phyloP scores from a whole-genome alignment of 1,284 basidiomycete species.

The Sporisorium graminicola region DNA sequence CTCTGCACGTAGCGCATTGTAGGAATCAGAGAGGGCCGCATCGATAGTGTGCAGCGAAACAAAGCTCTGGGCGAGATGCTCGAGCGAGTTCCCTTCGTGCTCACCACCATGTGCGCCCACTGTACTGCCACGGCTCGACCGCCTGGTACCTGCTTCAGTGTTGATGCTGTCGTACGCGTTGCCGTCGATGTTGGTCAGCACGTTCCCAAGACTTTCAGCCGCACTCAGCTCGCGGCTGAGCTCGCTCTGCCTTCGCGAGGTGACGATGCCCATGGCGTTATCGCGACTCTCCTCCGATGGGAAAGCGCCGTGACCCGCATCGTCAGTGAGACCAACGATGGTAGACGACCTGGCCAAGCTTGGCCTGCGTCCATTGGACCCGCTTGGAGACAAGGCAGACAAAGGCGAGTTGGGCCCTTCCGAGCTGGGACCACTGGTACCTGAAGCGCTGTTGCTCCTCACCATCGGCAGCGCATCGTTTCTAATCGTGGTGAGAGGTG shows the following conservation, averaged over 20 bases:
- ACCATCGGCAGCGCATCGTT: conserved; percentile 18
- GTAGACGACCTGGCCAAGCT: conserved; percentile 32
- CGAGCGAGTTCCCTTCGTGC: conserved; percentile 15
- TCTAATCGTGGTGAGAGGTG: conserved; percentile 24
- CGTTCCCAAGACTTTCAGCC: conserved; percentile 39
- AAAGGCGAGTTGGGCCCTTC: conserved; percentile 21
- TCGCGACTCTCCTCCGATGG: conserved; percentile 43
- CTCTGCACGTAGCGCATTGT: conserved; percentile 37
- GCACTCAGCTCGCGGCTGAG: conserved; percentile 40
- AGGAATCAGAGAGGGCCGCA: conserved; percentile 47
- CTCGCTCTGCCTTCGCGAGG: conserved; percentile 27
- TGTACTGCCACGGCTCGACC: conserved; percentile 43
- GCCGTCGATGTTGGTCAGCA: conserved; percentile 21
- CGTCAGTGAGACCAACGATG: conserved; percentile 25
- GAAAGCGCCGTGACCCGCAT: conserved; percentile 17
- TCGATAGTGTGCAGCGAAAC: conserved; percentile 55
- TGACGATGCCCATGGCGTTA: conserved; percentile 42
- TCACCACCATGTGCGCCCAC: conserved; percentile 11
- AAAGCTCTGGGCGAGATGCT: conserved; percentile 51
- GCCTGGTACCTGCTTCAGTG: conserved; percentile 24
- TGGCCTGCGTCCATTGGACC: conserved; percentile 17
- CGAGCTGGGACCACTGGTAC: conserved; percentile 17
- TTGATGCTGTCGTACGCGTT: conserved; percentile 39
- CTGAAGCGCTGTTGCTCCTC: conserved; percentile 34
- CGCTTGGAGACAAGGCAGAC: conserved; percentile 7